Conservation (phyloP, 257 asterid genomes). For the Ilex asprella region DNA sequence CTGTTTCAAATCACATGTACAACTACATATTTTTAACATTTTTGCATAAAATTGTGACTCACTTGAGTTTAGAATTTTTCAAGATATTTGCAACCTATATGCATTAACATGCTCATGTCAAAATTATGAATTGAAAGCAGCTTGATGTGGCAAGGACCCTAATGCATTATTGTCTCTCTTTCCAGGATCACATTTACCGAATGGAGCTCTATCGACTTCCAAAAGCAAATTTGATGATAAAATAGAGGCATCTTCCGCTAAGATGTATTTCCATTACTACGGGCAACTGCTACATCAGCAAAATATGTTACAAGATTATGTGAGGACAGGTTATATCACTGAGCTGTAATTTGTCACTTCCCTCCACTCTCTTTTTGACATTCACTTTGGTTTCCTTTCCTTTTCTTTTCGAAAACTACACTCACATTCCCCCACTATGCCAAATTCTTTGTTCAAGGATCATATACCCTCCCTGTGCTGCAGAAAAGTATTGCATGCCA, state of each 20-base stretch:
- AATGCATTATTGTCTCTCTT: conserved; percentile 9
- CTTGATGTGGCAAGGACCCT: not conserved
- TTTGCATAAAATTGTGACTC: no score
- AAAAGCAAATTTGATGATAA: conserved; percentile 87
- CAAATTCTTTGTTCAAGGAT: not conserved
- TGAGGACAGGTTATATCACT: conserved; percentile 75
- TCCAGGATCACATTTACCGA: conserved; percentile 56
- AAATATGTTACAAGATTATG: conserved; percentile 98
- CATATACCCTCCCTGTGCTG: not conserved
- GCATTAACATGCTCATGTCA: not conserved
- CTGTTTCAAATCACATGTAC: no score
- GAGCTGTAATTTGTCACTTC: conserved; percentile 14
- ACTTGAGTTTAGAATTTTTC: not conserved
- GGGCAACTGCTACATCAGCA: conserved; percentile 99
- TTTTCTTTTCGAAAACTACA: no score
- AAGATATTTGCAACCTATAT: not conserved
- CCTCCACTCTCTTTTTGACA: conserved; percentile 4
- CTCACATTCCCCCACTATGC: not conserved
- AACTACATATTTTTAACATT: no score
- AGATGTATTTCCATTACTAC: conserved; percentile 96
- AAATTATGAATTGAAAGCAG: not conserved
- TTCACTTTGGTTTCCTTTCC: not conserved
- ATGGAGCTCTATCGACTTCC: conserved; percentile 48
- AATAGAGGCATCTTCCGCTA: conserved; percentile 94
- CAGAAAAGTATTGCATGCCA: not conserved